A percentile compares a stretch with the other conserved stretches of the same genome.
Evolutionary conservation across 345 rosid genomes (phyloP).

Genomic region (Laguncularia racemosa): DNA sequence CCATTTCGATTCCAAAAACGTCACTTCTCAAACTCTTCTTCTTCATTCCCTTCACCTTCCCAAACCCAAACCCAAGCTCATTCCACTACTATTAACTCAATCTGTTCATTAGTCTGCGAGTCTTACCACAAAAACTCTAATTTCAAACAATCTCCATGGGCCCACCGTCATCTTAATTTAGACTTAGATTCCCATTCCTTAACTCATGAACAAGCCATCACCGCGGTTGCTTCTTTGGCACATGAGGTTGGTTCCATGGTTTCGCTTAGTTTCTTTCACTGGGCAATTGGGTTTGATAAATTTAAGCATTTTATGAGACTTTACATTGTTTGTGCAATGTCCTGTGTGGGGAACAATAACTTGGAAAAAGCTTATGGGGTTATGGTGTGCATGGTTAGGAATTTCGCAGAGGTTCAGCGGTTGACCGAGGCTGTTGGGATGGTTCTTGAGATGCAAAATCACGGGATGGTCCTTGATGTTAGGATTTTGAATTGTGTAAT

Average conservation of each 20-base stretch:
- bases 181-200: conserved; percentile 34
- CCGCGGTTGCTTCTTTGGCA: conserved; percentile 67
- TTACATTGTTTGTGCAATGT: conserved; percentile 54
- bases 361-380: conserved; percentile 62
- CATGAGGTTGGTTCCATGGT: conserved; percentile 78
- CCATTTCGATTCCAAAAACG: conserved; percentile 10
- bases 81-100: conserved; percentile 21
- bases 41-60: conserved; percentile 16
- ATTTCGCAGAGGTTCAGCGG: conserved; percentile 69
- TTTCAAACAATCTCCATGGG: conserved; percentile 24
- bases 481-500: conserved; percentile 42
- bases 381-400: conserved; percentile 57
- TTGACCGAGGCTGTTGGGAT: conserved; percentile 55
- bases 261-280: conserved; percentile 69
- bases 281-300: conserved; percentile 46
- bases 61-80: conserved; percentile 19
- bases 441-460: conserved; percentile 70
- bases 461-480: conserved; percentile 44
- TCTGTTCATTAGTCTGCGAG: conserved; percentile 47
- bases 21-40: conserved; percentile 7
- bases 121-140: conserved; percentile 39
- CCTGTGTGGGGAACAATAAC: conserved; percentile 50
- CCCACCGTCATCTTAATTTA: conserved; percentile 22
- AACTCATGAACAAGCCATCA: conserved; percentile 64
- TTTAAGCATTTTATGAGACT: conserved; percentile 78